phyloP scores from a whole-genome alignment of 768 basidiomycete genomes.

The Psilocybe sp. region DNA sequence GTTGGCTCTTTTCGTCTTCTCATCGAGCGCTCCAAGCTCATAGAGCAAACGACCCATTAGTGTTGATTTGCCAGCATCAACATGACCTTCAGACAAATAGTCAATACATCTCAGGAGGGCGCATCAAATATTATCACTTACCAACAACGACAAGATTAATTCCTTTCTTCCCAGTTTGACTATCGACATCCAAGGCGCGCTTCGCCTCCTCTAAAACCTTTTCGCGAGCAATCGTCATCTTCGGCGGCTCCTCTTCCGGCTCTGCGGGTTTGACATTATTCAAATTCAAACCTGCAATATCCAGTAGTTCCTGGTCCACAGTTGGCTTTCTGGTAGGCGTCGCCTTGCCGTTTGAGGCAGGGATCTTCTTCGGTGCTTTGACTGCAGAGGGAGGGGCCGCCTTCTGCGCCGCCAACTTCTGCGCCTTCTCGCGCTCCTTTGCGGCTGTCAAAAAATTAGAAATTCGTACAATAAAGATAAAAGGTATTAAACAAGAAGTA shows the following conservation, averaged over 20 bases:
- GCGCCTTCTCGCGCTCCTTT: constrained; percentile 76
- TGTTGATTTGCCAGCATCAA: constrained; percentile 98
- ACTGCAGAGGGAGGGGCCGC: constrained; percentile 33
- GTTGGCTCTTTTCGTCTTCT: constrained; percentile 80
- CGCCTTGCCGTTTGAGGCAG: constrained; percentile 25
- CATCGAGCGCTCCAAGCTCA: constrained; percentile 85
- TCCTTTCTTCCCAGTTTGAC: constrained; percentile 56
- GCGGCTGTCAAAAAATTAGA: constrained; percentile 58
- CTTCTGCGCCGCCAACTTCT: constrained; percentile 50
- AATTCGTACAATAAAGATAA: constrained; percentile 32
- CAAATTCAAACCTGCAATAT: constrained; percentile 75
- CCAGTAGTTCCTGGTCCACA: constrained; percentile 59
- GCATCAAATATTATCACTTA: constrained; percentile 29
- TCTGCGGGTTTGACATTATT: constrained; percentile 35
- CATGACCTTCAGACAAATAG: constrained; percentile 66
- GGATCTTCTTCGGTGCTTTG: constrained; percentile 41
- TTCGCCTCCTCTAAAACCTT: constrained; percentile 83
- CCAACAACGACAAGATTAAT: constrained; percentile 93
- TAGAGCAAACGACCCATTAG: constrained; percentile 94
- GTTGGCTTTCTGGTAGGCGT: constrained; percentile 36
- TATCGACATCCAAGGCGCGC: constrained; percentile 43
- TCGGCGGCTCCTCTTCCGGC: constrained; percentile 50
- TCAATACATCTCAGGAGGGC: neutral
- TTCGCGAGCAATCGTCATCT: constrained; percentile 67
- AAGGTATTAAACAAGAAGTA: constrained; percentile 21